These are phyloP conservation scores for Geranomyces michiganensis DNA, from an alignment of 192 early-diverging fungal species.

Conservation along the genomic window DNA sequence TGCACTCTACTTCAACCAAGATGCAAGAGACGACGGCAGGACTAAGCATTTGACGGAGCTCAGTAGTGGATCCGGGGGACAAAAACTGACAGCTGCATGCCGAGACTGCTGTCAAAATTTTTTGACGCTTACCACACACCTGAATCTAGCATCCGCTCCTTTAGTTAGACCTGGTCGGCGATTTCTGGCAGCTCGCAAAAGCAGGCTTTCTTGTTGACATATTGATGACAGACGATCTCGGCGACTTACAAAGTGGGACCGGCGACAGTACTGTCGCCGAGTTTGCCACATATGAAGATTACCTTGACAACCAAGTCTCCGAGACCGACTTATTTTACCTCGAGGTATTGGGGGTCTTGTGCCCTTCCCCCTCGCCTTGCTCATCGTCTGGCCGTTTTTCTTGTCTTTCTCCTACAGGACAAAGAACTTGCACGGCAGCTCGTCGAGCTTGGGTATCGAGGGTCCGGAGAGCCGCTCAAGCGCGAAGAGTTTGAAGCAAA, in stretches of 20 bases:
- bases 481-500: constrained; percentile 65
- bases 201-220: no score
- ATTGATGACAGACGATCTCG: constrained; percentile 53
- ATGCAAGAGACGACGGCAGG: no score
- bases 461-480: constrained; percentile 66
- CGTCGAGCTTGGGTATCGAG: constrained; percentile 65
- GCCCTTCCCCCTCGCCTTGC: neutral
- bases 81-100: no score
- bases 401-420: constrained; percentile 44
- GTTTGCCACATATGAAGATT: constrained; percentile 67
- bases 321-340: constrained; percentile 64
- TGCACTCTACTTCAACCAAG: no score
- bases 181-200: no score
- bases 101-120: no score
- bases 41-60: no score
- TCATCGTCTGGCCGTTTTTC: neutral
- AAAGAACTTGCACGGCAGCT: constrained; percentile 68
- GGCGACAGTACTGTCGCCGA: constrained; percentile 64
- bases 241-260: constrained; percentile 33
- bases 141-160: no score
- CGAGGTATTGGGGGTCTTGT: constrained; percentile 44
- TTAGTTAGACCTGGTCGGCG: no score
- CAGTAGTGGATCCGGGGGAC: no score
- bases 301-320: constrained; percentile 65
- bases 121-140: no score